Evolutionary conservation across 495 filamentous ascomycete species (phyloP).

Genomic region (Apodospora peruviana): DNA sequence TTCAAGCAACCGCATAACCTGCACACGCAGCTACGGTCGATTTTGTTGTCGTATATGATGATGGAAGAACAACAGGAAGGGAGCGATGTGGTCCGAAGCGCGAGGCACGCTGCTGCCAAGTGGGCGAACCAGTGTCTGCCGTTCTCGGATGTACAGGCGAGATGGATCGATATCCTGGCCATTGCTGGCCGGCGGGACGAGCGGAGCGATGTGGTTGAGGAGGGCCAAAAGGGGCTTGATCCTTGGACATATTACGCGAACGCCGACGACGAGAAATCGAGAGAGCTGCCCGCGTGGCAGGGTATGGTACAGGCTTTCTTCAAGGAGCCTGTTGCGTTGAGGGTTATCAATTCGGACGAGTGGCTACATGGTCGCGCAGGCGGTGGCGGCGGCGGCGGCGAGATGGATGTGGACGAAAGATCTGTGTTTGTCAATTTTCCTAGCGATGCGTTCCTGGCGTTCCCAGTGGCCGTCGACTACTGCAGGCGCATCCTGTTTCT

Average conservation of each 20-base stretch:
- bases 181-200: conserved; percentile 57
- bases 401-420: conserved; percentile 28
- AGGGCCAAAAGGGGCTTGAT: conserved; percentile 80
- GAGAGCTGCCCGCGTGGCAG: conserved; percentile 41
- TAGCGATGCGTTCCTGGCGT: conserved; percentile 44
- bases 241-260: conserved; percentile 44
- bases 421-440: conserved; percentile 37
- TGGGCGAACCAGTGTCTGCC: conserved; percentile 88
- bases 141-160: conserved; percentile 68
- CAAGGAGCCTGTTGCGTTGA: conserved; percentile 21
- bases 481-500: conserved; percentile 69
- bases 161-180: conserved; percentile 85
- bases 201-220: conserved; percentile 77
- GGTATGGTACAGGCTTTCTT: conserved; percentile 43
- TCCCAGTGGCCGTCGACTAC: conserved; percentile 61
- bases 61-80: conserved; percentile 50
- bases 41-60: conserved; percentile 65
- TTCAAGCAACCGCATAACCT: conserved; percentile 43
- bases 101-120: conserved; percentile 75
- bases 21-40: conserved; percentile 33
- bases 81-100: conserved; percentile 52
- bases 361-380: conserved; percentile 17
- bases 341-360: neutral
- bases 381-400: neutral
- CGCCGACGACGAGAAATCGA: conserved; percentile 28